phyloP scores from a whole-genome alignment of 106 monocot genomes.

The Narthecium ossifragum region DNA sequence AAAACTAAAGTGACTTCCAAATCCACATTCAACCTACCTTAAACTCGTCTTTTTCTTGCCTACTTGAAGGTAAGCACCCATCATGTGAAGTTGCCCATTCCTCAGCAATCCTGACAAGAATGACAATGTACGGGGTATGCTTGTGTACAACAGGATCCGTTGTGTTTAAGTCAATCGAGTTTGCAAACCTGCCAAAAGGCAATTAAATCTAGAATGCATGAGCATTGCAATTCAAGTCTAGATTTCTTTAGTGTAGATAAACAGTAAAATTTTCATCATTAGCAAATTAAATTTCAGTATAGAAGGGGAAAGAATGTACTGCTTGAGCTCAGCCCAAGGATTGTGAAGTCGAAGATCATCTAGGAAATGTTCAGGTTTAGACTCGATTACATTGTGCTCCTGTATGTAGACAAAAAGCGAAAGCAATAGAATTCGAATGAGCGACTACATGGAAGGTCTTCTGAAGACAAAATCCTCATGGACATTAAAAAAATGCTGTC shows the following conservation, averaged over 20 bases:
- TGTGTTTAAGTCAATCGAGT: constrained; percentile 58
- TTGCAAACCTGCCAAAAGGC: constrained; percentile 55
- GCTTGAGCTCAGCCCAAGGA: constrained; percentile 91
- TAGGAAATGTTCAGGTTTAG: constrained; percentile 96
- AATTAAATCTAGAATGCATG: too few relatives aligned
- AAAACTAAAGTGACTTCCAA: too few relatives aligned
- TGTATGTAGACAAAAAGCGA: constrained; percentile 15
- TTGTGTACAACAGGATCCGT: constrained; percentile 87
- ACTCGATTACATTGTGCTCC: constrained; percentile 87
- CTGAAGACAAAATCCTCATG: too few relatives aligned
- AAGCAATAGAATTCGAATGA: too few relatives aligned
- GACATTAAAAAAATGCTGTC: too few relatives aligned
- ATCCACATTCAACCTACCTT: constrained; percentile 52
- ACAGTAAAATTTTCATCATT: too few relatives aligned
- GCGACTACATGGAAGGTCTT: too few relatives aligned
- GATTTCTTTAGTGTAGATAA: too few relatives aligned
- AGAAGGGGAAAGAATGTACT: constrained; percentile 35
- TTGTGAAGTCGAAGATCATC: constrained; percentile 91
- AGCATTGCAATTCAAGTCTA: too few relatives aligned
- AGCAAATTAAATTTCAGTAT: background rate
- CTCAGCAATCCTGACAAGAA: constrained; percentile 83
- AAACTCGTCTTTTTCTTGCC: constrained; percentile 96
- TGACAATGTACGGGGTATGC: constrained; percentile 85
- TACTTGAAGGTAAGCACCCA: constrained; percentile 73
- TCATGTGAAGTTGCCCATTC: constrained; percentile 76